phyloP scores from a whole-genome alignment of 1,284 basidiomycete genomes.

The Pyrrhoderma lamaoense region DNA sequence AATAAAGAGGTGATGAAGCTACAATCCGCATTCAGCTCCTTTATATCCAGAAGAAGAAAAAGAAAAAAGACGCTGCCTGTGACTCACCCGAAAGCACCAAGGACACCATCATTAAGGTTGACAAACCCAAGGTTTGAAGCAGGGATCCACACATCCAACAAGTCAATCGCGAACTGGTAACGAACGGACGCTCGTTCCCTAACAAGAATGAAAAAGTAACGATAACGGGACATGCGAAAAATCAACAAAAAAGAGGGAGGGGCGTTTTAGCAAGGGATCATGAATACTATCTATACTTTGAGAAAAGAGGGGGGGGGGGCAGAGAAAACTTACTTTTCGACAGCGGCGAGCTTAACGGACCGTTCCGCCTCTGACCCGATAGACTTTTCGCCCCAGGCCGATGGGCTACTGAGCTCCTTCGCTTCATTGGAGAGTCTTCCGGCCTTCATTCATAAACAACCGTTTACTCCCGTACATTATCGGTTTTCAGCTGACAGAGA shows the following conservation, averaged over 20 bases:
- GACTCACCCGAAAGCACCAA: constrained; percentile 78
- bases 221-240: too few relatives aligned
- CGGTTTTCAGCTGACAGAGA: too few relatives aligned
- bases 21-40: constrained; percentile 11
- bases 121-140: constrained; percentile 77
- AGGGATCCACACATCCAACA: constrained; percentile 84
- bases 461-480: too few relatives aligned
- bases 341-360: constrained; percentile 50
- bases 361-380: constrained; percentile 61
- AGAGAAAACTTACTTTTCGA: constrained; percentile 49
- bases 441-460: too few relatives aligned
- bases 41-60: background rate
- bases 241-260: too few relatives aligned
- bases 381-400: constrained; percentile 49
- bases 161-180: constrained; percentile 76
- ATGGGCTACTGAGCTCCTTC: constrained; percentile 40
- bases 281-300: constrained; percentile 8
- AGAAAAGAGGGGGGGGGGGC: background rate
- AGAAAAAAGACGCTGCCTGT: constrained; percentile 20
- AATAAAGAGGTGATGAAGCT: constrained; percentile 57
- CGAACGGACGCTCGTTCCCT: constrained; percentile 62
- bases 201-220: too few relatives aligned
- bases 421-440: constrained; percentile 53
- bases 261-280: too few relatives aligned
- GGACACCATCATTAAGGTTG: constrained; percentile 77